Conservation (phyloP, 2,329 filamentous ascomycete species). For the Colletotrichum kahawae region DNA sequence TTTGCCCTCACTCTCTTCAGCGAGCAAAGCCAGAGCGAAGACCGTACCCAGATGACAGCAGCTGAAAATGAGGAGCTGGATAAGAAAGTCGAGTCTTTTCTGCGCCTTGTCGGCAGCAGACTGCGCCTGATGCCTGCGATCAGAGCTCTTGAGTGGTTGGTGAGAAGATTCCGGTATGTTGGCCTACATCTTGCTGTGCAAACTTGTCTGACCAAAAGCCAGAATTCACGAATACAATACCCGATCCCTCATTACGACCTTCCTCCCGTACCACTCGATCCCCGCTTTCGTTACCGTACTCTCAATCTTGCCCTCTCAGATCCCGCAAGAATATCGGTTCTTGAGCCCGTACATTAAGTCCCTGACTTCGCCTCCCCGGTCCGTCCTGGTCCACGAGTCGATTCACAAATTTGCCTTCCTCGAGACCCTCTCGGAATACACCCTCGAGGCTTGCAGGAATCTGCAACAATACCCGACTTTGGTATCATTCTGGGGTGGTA, state of each 20-base stretch:
- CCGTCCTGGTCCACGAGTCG: conserved; percentile 83
- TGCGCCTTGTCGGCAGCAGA: conserved; percentile 78
- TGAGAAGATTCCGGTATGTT: conserved; percentile 83
- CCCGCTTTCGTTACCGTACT: conserved; percentile 85
- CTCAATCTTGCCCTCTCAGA: conserved; percentile 79
- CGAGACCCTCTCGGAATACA: conserved; percentile 77
- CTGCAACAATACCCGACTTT: conserved; percentile 78
- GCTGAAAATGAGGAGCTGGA: conserved; percentile 85
- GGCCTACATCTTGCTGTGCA: conserved; percentile 14
- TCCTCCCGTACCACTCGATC: conserved; percentile 89
- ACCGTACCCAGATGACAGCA: conserved; percentile 82
- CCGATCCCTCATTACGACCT: conserved; percentile 76
- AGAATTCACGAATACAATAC: conserved; percentile 95
- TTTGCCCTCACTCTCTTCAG: conserved; percentile 87
- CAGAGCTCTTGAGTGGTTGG: conserved; percentile 93
- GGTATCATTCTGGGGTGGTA: conserved; percentile 88
- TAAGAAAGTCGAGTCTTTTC: conserved; percentile 77
- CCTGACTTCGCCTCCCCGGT: conserved; percentile 76
- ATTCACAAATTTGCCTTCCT: conserved; percentile 80
- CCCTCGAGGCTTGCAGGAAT: conserved; percentile 73
- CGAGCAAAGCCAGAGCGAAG: conserved; percentile 88
- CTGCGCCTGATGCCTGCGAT: conserved; percentile 86
- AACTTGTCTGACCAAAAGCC: not conserved
- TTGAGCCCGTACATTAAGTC: conserved; percentile 85
- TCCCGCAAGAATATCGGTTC: conserved; percentile 81